A percentile compares a stretch with the other conserved stretches of the same genome.
These are phyloP conservation scores for Claviceps spartinae DNA, from an alignment of 2,329 filamentous ascomycete genomes.

Conservation along the genomic window DNA sequence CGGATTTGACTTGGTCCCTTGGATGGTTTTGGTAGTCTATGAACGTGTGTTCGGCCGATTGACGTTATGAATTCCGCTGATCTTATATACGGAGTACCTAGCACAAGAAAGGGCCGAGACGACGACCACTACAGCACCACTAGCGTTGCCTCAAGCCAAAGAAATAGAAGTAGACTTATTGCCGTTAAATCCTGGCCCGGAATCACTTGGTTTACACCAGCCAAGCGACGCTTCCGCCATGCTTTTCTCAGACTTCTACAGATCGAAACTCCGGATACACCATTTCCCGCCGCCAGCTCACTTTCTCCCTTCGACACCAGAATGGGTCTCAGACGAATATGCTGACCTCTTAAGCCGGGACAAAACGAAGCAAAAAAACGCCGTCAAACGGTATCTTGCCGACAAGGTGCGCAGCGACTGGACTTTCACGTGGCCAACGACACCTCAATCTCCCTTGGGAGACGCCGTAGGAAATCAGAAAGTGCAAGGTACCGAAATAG, in stretches of 20 bases:
- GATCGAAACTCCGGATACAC: conserved; percentile 34
- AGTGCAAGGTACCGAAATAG: conserved; percentile 30
- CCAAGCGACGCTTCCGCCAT: conserved; percentile 19
- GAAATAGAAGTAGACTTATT: not conserved
- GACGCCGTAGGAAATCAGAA: conserved; percentile 21
- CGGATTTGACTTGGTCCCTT: not conserved
- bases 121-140: not conserved
- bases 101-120: not conserved
- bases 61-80: not conserved
- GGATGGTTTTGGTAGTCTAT: not conserved
- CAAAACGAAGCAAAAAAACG: conserved; percentile 49
- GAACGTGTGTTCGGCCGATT: not conserved
- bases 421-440: conserved; percentile 42
- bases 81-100: not conserved
- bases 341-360: conserved; percentile 48
- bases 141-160: not conserved
- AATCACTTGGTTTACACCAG: not conserved
- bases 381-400: conserved; percentile 41
- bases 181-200: not conserved
- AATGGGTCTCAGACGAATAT: conserved; percentile 37
- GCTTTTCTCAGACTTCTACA: conserved; percentile 48
- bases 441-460: conserved; percentile 13
- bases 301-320: conserved; percentile 16
- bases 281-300: conserved; percentile 17
- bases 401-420: conserved; percentile 45